Evolutionary conservation across 805 yeast species (phyloP), one percentile per base, ranked within the genome.

Genomic region (Candida gorgasii): DNA sequence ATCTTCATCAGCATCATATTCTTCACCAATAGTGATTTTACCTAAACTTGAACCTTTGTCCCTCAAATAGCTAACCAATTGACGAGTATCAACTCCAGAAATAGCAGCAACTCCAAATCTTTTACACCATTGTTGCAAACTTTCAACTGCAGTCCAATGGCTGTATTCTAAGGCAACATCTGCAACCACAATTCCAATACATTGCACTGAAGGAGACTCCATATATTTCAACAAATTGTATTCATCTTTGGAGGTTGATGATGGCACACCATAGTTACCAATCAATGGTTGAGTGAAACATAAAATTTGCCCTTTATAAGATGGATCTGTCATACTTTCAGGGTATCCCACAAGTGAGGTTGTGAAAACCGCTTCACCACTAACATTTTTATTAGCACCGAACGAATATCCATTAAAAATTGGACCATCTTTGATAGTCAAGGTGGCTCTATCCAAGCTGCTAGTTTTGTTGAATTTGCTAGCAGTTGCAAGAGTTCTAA

Each of bases 71-170:
- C 92, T 79, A 43, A 93, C 98, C 51, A 93, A 78, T 44, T 90
- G 87, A 73, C 99, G 86, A 51, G 99, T 93, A 66, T 93, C 99
- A 36, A 93, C 97, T 48, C 97, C 99, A 32, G 97, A 81, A 56
- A 93, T 86, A 35, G 97, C 76, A 43, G 98, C 95, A 43, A 95
- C 93, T 32, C 96, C 96, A 55, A 89, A 95, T 61, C 96, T 83
- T 67, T 86, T 80, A 73, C 99, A 93, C 99, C 98, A 93, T 55
- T 86, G 87, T 46, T 88, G 86, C 45, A 93, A 76, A 14, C 95
- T 84, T 72, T 93, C 98, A 24, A 93, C 96, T 3, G 99, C 99
- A 27, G 98, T 90, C 99, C 99, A 93, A 65, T 93, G 99, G n/a
- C 97, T 88, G 67, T 92, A 89, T 62, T 89, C 79, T 76, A 90